Conservation (phyloP, 495 filamentous ascomycete species). For the Penicillium egyptiacum region DNA sequence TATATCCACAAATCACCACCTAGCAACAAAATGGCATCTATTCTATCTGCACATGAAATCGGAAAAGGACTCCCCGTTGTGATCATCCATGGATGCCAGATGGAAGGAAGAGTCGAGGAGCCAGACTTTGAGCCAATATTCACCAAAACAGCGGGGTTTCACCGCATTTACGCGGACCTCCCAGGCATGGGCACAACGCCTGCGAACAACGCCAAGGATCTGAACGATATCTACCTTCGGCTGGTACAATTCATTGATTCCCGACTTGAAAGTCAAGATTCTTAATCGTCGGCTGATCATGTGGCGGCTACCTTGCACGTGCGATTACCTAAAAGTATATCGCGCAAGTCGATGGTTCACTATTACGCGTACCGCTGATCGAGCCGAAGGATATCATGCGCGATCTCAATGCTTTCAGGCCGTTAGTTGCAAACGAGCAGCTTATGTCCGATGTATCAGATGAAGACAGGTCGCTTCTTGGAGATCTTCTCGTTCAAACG, state of each 20-base stretch:
- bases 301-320: slow-evolving; percentile 32
- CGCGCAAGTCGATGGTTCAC: slow-evolving; percentile 29
- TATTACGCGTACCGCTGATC: slow-evolving; percentile 33
- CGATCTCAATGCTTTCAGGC: slow-evolving; percentile 30
- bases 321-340: slow-evolving; percentile 31
- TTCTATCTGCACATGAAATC: slow-evolving; percentile 30
- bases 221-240: slow-evolving; percentile 30
- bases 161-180: slow-evolving; percentile 34
- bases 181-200: slow-evolving; percentile 35
- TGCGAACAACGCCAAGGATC: slow-evolving; percentile 28
- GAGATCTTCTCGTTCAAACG: slow-evolving; percentile 31
- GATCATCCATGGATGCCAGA: slow-evolving; percentile 35
- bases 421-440: slow-evolving; percentile 26
- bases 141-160: slow-evolving; percentile 25
- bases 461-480: slow-evolving; percentile 29
- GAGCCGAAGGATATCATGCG: slow-evolving; percentile 29
- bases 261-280: slow-evolving; percentile 28
- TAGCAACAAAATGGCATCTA: slow-evolving; percentile 17
- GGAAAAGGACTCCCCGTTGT: slow-evolving; percentile 30
- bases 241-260: slow-evolving; percentile 33
- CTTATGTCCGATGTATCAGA: slow-evolving; percentile 26
- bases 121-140: slow-evolving; percentile 35
- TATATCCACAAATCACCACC: slow-evolving; percentile 3
- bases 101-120: slow-evolving; percentile 27
- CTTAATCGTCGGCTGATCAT: slow-evolving; percentile 31